A percentile compares a stretch with the other conserved stretches of the same genome.
Conservation (phyloP, 306 rosid genomes). For the Trifolium dubium region DNA sequence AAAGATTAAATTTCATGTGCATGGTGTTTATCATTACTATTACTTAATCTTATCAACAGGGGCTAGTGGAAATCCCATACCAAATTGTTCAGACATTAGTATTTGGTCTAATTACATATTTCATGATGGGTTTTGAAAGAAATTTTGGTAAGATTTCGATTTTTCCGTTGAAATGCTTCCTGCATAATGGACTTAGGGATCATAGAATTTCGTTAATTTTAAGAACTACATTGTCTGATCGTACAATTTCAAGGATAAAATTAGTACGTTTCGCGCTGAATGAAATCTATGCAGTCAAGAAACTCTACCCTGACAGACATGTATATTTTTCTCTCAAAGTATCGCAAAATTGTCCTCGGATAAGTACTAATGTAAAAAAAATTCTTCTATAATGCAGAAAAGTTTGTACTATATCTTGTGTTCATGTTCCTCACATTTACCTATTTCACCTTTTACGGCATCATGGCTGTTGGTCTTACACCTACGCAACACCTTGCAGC, state of each 20-base stretch:
- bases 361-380: conserved; percentile 6
- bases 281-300: conserved; percentile 6
- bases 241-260: background rate
- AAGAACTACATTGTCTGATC: background rate
- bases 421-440: conserved; percentile 85
- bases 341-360: background rate
- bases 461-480: conserved; percentile 82
- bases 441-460: conserved; percentile 83
- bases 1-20: background rate
- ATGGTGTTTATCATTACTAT: background rate
- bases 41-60: conserved; percentile 50
- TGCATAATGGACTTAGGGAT: background rate
- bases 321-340: conserved; percentile 16
- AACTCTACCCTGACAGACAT: background rate
- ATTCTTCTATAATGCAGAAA: conserved; percentile 54
- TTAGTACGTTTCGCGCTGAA: background rate
- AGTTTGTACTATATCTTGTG: conserved; percentile 56
- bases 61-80: conserved; percentile 89
- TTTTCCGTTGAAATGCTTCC: background rate
- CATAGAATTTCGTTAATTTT: too few species aligned
- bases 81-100: conserved; percentile 64
- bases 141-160: conserved; percentile 50
- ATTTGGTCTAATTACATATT: conserved; percentile 76
- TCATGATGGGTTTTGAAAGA: conserved; percentile 76
- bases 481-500: conserved; percentile 69